Evolutionary conservation across 495 filamentous ascomycete species (phyloP).

Genomic region (Aspergillus carlsbadensis): DNA sequence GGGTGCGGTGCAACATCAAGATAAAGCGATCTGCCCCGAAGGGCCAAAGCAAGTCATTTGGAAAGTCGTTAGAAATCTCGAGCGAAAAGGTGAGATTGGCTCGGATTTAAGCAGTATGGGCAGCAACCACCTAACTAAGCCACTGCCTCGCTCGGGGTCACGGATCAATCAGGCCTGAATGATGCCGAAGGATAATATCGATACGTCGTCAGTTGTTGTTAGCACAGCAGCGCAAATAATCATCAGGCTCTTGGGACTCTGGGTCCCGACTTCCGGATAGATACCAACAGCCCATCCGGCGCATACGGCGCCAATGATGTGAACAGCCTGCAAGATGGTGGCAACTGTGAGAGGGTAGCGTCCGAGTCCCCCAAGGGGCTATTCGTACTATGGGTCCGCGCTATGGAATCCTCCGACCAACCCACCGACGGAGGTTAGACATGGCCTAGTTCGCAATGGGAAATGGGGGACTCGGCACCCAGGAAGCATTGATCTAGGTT

Average conservation of each 20-base stretch:
- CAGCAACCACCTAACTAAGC: constrained; percentile 4
- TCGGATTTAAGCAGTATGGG: constrained; percentile 14
- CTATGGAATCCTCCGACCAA: constrained; percentile 23
- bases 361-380: constrained; percentile 16
- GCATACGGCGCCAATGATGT: constrained; percentile 10
- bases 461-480: constrained; percentile 13
- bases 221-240: not conserved
- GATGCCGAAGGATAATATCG: constrained; percentile 4
- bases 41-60: not conserved
- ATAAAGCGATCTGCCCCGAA: constrained; percentile 8
- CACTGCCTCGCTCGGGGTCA: constrained; percentile 10
- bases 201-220: not conserved
- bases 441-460: constrained; percentile 22
- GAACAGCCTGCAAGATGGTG: not conserved
- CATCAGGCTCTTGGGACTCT: not conserved
- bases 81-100: constrained; percentile 12
- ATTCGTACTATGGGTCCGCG: constrained; percentile 28
- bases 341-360: constrained; percentile 13
- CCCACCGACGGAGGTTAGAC: constrained; percentile 18
- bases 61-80: constrained; percentile 6
- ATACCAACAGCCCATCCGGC: constrained; percentile 9
- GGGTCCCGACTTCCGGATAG: constrained; percentile 4
- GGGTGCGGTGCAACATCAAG: constrained; percentile 7
- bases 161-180: not conserved
- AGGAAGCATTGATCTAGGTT: constrained; percentile 11